Percentiles rank a stretch among this genome's conserved stretches.
Evolutionary conservation across 768 basidiomycete species (phyloP).

Genomic region (Cystofilobasidium ferigula): DNA sequence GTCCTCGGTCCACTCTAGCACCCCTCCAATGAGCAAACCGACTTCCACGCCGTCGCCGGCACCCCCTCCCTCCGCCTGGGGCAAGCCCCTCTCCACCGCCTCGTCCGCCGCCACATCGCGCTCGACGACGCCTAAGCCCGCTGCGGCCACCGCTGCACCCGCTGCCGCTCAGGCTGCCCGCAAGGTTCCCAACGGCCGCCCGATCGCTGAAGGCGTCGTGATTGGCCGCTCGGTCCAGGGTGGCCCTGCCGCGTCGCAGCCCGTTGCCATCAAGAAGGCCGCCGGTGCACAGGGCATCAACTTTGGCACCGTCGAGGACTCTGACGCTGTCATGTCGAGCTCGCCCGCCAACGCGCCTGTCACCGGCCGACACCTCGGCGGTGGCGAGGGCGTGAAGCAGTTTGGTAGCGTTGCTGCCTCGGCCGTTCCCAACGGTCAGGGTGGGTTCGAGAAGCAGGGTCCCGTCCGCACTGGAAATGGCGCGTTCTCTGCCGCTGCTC

Average conservation of each 20-base stretch:
- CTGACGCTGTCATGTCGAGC: constrained; percentile 61
- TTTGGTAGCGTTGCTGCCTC: constrained; percentile 64
- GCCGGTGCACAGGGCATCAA: constrained; percentile 52
- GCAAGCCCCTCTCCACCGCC: constrained; percentile 69
- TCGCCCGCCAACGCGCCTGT: constrained; percentile 59
- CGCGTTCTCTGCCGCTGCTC: constrained; percentile 17
- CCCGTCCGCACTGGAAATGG: constrained; percentile 3
- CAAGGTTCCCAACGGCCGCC: constrained; percentile 45
- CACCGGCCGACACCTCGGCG: constrained; percentile 45
- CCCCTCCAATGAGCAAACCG: constrained; percentile 77
- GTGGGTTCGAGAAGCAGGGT: constrained; percentile 24
- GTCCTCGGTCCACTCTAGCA: not conserved
- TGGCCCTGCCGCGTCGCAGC: constrained; percentile 63
- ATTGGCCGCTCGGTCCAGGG: constrained; percentile 52
- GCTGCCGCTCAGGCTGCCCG: constrained; percentile 25
- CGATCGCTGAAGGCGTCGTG: constrained; percentile 23
- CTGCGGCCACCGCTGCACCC: constrained; percentile 24
- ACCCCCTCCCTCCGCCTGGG: constrained; percentile 59
- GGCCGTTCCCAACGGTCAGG: constrained; percentile 29
- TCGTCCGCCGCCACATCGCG: constrained; percentile 47
- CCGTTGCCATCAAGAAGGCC: constrained; percentile 41
- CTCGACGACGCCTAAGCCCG: constrained; percentile 20
- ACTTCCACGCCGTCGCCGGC: constrained; percentile 57
- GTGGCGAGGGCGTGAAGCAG: constrained; percentile 62
- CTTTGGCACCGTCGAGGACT: constrained; percentile 84